Evolutionary conservation across 352 stramenopile genomes (phyloP), one percentile per base, ranked within the genome.

Genomic region (Pythium pyrilobum): DNA sequence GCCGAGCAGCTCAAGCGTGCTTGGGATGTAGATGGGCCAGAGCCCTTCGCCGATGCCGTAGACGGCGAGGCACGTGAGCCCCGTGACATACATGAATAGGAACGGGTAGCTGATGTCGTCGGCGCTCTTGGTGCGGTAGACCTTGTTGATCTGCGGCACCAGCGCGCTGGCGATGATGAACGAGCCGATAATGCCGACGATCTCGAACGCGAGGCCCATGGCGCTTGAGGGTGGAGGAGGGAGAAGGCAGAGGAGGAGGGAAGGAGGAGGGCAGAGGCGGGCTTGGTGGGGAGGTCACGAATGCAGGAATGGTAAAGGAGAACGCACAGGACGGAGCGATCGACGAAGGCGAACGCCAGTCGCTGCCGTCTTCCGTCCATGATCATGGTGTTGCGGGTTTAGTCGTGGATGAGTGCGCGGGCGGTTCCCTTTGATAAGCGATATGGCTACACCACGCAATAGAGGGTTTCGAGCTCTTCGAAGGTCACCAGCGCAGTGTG

Each of bases 71-170:
- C 80, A 58, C 16, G 46, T 49, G 11, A 77, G 50, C 1, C 74
- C 71, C 13, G 63, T 50, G 38, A 70, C 59, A 59, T 80, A 86
- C 34, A 81, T 59, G 23, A 64, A 28, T 31, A 81, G 64, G 49
- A 82, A 82, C 39, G 56, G 59, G 31, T 75, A 56, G 40, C 69
- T 82, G 15, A 82, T 77, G 56, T 87, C 73, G 41, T 71, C 74
- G 44, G 73, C 71, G 48, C 71, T 82, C 58, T 81, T 83, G 43
- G 71, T 82, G 43, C 65, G 66, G 62, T 73, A 81, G n/a, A 84
- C 69, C 50, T 83, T 86, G 46, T 51, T 47, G 54, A 84, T 75
- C 34, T 86, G 72, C 44, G 72, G 72, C 31, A 84, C 62, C n/a
- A 86, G 60, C n/a, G 70, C 68, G 27, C 60, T 69, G 23, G 72